A percentile compares a stretch with the other conserved stretches of the same genome.
Conservation (phyloP, 75 land plant species). For the Adiantum capillusveneris region DNA sequence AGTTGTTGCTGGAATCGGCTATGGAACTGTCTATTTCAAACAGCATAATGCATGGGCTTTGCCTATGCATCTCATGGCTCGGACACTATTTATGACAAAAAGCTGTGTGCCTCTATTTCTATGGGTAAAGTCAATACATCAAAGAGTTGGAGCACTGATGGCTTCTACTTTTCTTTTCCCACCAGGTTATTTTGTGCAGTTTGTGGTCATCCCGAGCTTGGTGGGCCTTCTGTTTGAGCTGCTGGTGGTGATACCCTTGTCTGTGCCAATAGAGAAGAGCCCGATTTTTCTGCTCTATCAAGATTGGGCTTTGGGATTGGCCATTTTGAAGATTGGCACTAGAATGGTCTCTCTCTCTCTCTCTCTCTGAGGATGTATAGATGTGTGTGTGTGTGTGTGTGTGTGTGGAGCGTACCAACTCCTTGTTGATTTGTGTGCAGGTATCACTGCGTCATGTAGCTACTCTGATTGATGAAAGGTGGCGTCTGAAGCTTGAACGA, state of each 20-base stretch:
- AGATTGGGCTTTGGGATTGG: slow-evolving; percentile 90
- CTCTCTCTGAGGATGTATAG: too few relatives aligned
- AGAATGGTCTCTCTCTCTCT: too few relatives aligned
- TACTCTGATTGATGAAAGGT: slow-evolving; percentile 77
- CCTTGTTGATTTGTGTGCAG: slow-evolving; percentile 28
- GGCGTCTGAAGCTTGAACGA: slow-evolving; percentile 89
- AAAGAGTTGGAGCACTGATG: not conserved
- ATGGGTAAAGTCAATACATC: slow-evolving; percentile 49
- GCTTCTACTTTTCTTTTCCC: not conserved
- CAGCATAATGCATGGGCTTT: slow-evolving; percentile 50
- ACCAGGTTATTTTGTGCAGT: slow-evolving; percentile 22
- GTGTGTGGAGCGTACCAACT: too few relatives aligned
- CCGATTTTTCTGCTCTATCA: slow-evolving; percentile 93
- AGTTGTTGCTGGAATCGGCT: slow-evolving; percentile 58
- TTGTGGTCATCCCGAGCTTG: slow-evolving; percentile 72
- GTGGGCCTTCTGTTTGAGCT: slow-evolving; percentile 87
- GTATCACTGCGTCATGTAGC: slow-evolving; percentile 79
- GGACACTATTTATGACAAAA: slow-evolving; percentile 69
- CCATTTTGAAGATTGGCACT: slow-evolving; percentile 89
- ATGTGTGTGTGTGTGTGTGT: too few relatives aligned
- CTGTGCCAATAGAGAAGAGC: slow-evolving; percentile 94
- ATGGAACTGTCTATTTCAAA: slow-evolving; percentile 55
- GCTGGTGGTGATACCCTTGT: slow-evolving; percentile 84
- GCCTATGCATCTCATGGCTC: slow-evolving; percentile 55
- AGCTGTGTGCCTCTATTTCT: slow-evolving; percentile 64